A percentile compares a stretch with the other conserved stretches of the same genome.
Evolutionary conservation across 805 yeast genomes (phyloP).

Genomic region (Schwanniomyces yamadae): DNA sequence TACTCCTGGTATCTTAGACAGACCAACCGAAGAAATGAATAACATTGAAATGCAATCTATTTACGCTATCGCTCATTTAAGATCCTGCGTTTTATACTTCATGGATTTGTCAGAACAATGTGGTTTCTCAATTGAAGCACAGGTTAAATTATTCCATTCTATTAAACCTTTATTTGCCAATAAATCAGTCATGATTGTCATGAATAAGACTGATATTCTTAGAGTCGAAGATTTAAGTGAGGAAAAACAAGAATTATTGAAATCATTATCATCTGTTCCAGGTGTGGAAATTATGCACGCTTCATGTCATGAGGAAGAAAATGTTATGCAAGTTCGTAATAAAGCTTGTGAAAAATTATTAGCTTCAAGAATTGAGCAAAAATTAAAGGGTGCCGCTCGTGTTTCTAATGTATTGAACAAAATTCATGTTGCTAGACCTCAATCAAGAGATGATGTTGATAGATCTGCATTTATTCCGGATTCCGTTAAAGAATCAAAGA

Average conservation of each 20-base stretch:
- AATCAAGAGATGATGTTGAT: constrained; percentile 78
- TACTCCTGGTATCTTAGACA: constrained; percentile 97
- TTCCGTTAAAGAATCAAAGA: constrained; percentile 54
- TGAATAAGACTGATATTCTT: constrained; percentile 92
- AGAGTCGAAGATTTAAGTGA: constrained; percentile 78
- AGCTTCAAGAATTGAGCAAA: constrained; percentile 94
- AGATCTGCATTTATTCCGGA: constrained; percentile 86
- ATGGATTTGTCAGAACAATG: constrained; percentile 99
- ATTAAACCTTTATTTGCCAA: constrained; percentile 97
- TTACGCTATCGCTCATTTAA: constrained; percentile 96
- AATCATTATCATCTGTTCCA: constrained; percentile 60
- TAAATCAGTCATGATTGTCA: constrained; percentile 91
- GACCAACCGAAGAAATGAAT: constrained; percentile 99
- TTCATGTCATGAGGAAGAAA: constrained; percentile 92
- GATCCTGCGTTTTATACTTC: constrained; percentile 94
- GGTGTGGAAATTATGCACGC: constrained; percentile 92
- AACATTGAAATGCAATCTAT: constrained; percentile 99
- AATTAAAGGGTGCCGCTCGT: constrained; percentile 89
- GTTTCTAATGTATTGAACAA: constrained; percentile 87
- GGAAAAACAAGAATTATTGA: constrained; percentile 69
- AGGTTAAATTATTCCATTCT: constrained; percentile 93
- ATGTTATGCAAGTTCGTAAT: constrained; percentile 93
- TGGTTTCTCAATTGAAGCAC: constrained; percentile 96
- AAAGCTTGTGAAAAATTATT: constrained; percentile 95
- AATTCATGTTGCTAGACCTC: constrained; percentile 92